These are phyloP conservation scores for Saccharomyces hybrid DNA, from an alignment of 1,139 yeast species.

Conservation along the genomic window DNA sequence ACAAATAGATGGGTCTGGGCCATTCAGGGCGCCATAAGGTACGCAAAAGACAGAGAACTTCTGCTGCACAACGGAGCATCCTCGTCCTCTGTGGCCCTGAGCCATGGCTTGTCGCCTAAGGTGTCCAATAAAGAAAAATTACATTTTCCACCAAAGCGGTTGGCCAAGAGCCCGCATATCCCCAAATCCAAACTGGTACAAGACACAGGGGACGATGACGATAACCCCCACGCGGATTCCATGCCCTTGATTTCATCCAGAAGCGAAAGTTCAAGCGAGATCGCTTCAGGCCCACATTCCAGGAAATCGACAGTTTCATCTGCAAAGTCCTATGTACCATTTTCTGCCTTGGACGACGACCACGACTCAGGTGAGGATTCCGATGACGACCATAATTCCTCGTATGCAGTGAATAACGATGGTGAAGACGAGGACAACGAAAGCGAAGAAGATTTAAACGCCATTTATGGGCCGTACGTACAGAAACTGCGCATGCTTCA, in stretches of 20 bases:
- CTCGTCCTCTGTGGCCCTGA: constrained; percentile 2
- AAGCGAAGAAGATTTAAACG: constrained; percentile 33
- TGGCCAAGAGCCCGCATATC: background rate
- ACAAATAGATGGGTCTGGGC: constrained; percentile 98
- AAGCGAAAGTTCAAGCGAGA: background rate
- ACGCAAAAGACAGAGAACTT: constrained; percentile 66
- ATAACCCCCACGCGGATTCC: background rate
- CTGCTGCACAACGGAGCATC: constrained; percentile 12
- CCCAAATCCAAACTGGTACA: background rate
- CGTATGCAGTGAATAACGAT: constrained; percentile 20
- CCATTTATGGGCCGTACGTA: constrained; percentile 35
- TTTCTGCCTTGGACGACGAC: background rate
- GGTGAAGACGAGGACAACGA: constrained; percentile 18
- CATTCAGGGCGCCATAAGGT: constrained; percentile 81
- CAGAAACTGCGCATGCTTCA: constrained; percentile 42
- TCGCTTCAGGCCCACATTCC: background rate
- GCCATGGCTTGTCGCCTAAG: background rate
- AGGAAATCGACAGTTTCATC: background rate
- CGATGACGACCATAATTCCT: constrained; percentile 17
- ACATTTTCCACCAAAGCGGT: background rate
- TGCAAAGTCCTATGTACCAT: background rate
- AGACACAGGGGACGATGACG: background rate
- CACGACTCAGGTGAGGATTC: constrained; percentile 9
- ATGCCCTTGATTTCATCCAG: background rate
- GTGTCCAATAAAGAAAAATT: background rate